A percentile compares a stretch with the other conserved stretches of the same genome.
These are phyloP conservation scores for Medicago arabica DNA, from an alignment of 306 rosid genomes.

Conservation along the genomic window DNA sequence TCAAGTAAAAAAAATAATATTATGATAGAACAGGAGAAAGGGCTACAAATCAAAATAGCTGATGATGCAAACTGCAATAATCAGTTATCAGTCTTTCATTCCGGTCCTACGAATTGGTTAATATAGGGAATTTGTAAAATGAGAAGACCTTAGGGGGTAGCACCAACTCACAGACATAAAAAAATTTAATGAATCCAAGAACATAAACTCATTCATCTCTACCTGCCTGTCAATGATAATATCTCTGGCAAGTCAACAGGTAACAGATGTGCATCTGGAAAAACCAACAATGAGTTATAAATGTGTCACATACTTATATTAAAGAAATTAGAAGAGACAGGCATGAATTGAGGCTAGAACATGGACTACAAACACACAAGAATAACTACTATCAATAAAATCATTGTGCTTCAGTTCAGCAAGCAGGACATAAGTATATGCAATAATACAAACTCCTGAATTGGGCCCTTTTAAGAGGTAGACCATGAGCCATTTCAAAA, in stretches of 20 bases:
- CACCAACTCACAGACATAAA: conserved; percentile 25
- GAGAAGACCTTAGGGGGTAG: background rate
- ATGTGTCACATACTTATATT: conserved; percentile 14
- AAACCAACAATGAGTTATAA: conserved; percentile 30
- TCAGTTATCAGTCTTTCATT: conserved; percentile 20
- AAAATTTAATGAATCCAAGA: conserved; percentile 20
- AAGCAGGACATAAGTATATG: background rate
- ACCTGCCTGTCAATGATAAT: conserved; percentile 76
- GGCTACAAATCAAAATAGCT: background rate
- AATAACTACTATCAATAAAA: conserved; percentile 26
- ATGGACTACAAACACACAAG: conserved; percentile 24
- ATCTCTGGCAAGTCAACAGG: conserved; percentile 91
- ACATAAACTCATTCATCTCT: conserved; percentile 45
- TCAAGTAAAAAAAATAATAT: conserved; percentile 4
- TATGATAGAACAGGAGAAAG: conserved; percentile 22
- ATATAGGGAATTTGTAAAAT: background rate
- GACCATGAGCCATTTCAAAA: conserved; percentile 3
- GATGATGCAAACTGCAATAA: conserved; percentile 23
- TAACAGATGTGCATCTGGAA: conserved; percentile 84
- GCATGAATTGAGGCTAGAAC: conserved; percentile 18
- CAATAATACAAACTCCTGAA: conserved; percentile 1
- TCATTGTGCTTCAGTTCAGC: conserved; percentile 26
- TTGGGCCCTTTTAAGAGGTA: conserved; percentile 13
- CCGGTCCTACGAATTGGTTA: background rate
- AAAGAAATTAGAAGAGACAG: background rate